Conservation (phyloP, 2,329 filamentous ascomycete species). For the Ascocoryne sarcoides region DNA sequence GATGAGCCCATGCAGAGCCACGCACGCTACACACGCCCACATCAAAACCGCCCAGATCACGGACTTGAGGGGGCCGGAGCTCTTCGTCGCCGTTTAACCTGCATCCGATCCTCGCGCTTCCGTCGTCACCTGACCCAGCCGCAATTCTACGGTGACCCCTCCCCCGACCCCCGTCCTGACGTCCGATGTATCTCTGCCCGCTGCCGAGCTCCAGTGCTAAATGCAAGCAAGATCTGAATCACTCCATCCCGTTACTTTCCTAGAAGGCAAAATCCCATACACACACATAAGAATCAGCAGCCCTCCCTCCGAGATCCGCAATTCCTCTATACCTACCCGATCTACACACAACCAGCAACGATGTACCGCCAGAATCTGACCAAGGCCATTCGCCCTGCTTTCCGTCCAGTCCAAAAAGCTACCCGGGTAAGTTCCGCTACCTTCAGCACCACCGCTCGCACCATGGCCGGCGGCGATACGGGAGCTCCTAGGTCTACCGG, state of each 20-base stretch:
- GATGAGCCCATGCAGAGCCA: no score
- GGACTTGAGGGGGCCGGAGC: no score
- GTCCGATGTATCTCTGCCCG: no score
- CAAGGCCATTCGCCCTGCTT: conserved; percentile 39
- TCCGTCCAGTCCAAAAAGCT: conserved; percentile 37
- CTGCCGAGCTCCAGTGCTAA: no score
- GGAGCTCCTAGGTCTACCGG: conserved; percentile 21
- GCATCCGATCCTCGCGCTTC: no score
- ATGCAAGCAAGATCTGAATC: no score
- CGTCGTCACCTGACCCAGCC: no score
- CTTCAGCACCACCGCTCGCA: conserved; percentile 26
- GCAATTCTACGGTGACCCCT: not conserved
- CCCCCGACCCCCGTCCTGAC: no score
- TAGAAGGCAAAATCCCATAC: not conserved
- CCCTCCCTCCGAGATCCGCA: conserved; percentile 3
- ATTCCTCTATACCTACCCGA: conserved; percentile 3
- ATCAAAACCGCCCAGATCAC: no score
- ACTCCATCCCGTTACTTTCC: no score
- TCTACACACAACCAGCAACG: conserved; percentile 22
- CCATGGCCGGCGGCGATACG: conserved; percentile 59
- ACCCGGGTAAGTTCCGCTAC: conserved; percentile 45
- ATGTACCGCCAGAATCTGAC: conserved; percentile 58
- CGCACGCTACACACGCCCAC: no score
- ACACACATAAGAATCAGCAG: conserved; percentile 7
- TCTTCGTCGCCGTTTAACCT: no score